Evolutionary conservation across 345 rosid genomes (phyloP).

Genomic region (Laguncularia racemosa): DNA sequence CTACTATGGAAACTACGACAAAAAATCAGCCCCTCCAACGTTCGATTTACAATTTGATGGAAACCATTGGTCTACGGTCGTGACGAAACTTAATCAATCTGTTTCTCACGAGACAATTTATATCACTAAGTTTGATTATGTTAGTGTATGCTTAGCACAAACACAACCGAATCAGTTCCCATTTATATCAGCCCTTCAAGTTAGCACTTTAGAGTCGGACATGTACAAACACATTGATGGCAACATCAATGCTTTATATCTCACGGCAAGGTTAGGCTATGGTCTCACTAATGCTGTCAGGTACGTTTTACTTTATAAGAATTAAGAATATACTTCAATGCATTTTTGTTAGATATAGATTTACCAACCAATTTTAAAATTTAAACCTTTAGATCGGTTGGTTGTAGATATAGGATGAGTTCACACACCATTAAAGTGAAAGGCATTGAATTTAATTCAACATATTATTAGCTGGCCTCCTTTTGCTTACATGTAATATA

Average conservation of each 20-base stretch:
- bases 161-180: slow-evolving; percentile 26
- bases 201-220: slow-evolving; percentile 12
- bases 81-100: slow-evolving; percentile 13
- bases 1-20: slow-evolving; percentile 36
- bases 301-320: slow-evolving; percentile 2
- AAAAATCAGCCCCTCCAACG: slow-evolving; percentile 24
- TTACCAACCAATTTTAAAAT: no score
- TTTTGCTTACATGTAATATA: no score
- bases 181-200: slow-evolving; percentile 35
- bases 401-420: no score
- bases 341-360: no score
- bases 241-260: slow-evolving; percentile 18
- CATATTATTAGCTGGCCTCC: no score
- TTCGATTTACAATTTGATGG: slow-evolving; percentile 36
- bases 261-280: slow-evolving; percentile 18
- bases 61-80: slow-evolving; percentile 26
- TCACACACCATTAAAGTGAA: no score
- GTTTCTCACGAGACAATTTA: slow-evolving; percentile 19
- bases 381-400: no score
- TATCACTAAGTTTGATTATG: slow-evolving; percentile 14
- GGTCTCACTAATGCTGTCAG: slow-evolving; percentile 16
- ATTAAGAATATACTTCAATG: not conserved
- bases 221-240: slow-evolving; percentile 23
- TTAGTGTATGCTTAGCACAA: slow-evolving; percentile 31
- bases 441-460: no score